A percentile compares a stretch with the other conserved stretches of the same genome.
Conservation (phyloP, 192 early-diverging fungal genomes). For the Podila minutissima region DNA sequence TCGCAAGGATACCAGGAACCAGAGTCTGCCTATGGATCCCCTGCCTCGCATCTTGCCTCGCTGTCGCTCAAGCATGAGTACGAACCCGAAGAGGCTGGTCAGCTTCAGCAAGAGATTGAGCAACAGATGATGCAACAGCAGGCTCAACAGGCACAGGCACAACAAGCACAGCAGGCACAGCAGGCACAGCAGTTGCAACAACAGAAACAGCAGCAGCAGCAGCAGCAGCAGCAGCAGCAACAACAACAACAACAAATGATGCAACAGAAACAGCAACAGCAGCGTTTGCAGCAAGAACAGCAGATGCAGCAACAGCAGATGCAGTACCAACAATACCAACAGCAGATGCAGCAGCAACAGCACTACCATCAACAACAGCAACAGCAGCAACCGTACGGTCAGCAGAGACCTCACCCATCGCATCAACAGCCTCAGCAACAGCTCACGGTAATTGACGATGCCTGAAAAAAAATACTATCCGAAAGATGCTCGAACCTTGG, state of each 20-base stretch:
- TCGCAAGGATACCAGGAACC: conserved; percentile 46
- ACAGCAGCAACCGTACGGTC: conserved; percentile 22
- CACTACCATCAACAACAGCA: conserved; percentile 53
- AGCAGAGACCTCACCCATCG: conserved; percentile 11
- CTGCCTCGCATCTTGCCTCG: conserved; percentile 52
- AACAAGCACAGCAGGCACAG: conserved; percentile 31
- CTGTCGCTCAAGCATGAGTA: conserved; percentile 53
- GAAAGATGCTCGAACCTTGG: neutral
- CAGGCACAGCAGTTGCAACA: conserved; percentile 26
- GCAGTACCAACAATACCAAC: conserved; percentile 63
- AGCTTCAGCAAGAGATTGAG: conserved; percentile 53
- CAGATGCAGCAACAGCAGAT: conserved; percentile 47
- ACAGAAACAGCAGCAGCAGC: conserved; percentile 8
- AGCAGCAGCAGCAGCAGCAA: conserved; percentile 30
- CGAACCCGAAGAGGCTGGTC: conserved; percentile 36
- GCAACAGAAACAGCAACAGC: conserved; percentile 34
- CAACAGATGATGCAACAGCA: conserved; percentile 53
- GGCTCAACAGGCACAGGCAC: conserved; percentile 29
- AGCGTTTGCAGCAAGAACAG: conserved; percentile 40
- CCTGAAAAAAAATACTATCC: too few relatives aligned
- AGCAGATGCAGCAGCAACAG: conserved; percentile 56
- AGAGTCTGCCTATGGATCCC: conserved; percentile 54
- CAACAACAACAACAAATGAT: conserved; percentile 13
- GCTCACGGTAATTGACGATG: neutral
- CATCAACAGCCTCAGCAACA: conserved; percentile 39